Base-by-base conservation (phyloP, 495 filamentous ascomycete genomes). In the Aspergillus leporis region DNA sequence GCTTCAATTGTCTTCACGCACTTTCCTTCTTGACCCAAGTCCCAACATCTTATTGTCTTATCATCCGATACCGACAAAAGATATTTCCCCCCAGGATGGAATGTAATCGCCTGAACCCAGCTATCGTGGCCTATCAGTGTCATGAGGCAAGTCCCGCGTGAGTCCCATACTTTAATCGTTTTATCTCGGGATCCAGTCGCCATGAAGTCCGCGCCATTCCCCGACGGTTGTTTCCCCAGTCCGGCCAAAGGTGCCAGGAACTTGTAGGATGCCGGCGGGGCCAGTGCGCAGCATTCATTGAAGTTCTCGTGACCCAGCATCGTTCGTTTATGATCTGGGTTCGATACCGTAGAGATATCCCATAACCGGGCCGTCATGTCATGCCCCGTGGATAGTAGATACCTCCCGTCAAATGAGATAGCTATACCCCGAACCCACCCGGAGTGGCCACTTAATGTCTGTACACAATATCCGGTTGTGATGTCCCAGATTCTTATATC, bases 1-100 rank as follows among this genome's bases (percentile, higher is more conserved):
- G 86, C 89, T 64, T 93, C 89, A 10, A 96, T 69, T 5, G 81
- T 88, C 75, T 92, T 92, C 56, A 97, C 92, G 62, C 92, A 93
- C 61, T 89, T 89, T 13, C 92, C 90, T 70, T 97, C 91, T 66
- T 97, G 93, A 16, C 81, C 80, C 18, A 98, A 76, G 75, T 98
- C 93, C 93, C 93, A 98, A 75, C 93, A 96, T 51, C 92, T 78
- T 30, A 98, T 74, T 12, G 90, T 92, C 72, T 95, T 95, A 70
- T 97, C 93, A 64, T 98, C 93, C 23, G 88, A 78, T 2, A 87
- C 89, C 28, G 87, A 91, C 12, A 98, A 74, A 3, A 98, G 81
- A 60, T 93, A 98, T 72, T 94, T 96, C 0, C 93, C 93, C 2
- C 90, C 92, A 0, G 93, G 93, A 65, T 98, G 93, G 73, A 95